These are phyloP conservation scores for Fusarium floridanum DNA, from an alignment of 2,329 filamentous ascomycete genomes.

Conservation along the genomic window DNA sequence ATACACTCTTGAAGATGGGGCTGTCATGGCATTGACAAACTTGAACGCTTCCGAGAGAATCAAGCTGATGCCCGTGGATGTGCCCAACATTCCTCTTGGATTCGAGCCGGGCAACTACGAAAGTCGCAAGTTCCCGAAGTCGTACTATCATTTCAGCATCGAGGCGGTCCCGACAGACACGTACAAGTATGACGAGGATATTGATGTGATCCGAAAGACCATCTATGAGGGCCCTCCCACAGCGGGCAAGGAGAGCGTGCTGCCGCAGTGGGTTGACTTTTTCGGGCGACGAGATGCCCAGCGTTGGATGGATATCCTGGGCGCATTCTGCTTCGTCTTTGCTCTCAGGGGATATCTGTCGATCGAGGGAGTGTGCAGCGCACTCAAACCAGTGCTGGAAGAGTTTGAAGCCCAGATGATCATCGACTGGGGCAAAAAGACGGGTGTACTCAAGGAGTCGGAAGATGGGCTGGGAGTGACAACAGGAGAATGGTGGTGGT, in stretches of 20 bases:
- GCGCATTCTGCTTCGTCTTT: constrained; percentile 72
- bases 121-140: constrained; percentile 75
- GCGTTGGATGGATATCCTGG: constrained; percentile 75
- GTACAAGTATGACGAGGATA: constrained; percentile 69
- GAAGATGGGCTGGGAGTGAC: constrained; percentile 57
- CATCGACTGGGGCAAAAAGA: constrained; percentile 68
- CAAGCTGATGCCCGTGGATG: constrained; percentile 63
- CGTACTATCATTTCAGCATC: constrained; percentile 74
- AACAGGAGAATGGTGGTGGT: constrained; percentile 77
- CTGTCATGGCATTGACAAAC: constrained; percentile 76
- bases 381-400: constrained; percentile 71
- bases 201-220: constrained; percentile 56
- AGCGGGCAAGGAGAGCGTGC: constrained; percentile 58
- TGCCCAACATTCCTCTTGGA: constrained; percentile 75
- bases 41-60: constrained; percentile 72
- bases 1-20: constrained; percentile 72
- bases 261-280: constrained; percentile 81
- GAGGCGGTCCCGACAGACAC: constrained; percentile 71
- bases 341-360: constrained; percentile 72
- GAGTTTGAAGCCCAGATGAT: constrained; percentile 72
- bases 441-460: constrained; percentile 64
- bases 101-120: constrained; percentile 80
- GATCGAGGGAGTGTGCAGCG: constrained; percentile 64
- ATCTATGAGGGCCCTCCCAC: constrained; percentile 56
- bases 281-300: constrained; percentile 69